Percentiles rank a stretch among this genome's conserved stretches.
phyloP scores from a whole-genome alignment of 1,284 basidiomycete species.

The Filobasidium uniguttulatum region DNA sequence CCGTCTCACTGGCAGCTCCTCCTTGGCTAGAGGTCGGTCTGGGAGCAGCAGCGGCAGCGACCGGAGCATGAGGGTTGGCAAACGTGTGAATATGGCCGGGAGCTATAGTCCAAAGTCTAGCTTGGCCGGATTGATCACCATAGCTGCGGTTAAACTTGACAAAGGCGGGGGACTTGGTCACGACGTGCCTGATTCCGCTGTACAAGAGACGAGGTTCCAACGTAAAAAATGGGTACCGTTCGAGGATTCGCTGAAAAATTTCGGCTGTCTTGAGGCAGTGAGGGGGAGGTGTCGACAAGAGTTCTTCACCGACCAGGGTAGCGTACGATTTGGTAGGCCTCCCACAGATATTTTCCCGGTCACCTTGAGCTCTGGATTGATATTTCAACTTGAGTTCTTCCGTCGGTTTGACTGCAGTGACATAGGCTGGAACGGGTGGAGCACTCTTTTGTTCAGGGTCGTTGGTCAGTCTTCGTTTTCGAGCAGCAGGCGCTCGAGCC shows the following conservation, averaged over 20 bases:
- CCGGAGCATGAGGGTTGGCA: background rate
- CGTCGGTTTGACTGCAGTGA: too few species aligned
- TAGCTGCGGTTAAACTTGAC: conserved; percentile 34
- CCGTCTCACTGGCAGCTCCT: too few species aligned
- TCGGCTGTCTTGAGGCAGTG: conserved; percentile 22
- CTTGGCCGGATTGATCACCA: conserved; percentile 35
- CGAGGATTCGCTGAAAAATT: conserved; percentile 21
- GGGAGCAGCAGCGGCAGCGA: too few species aligned
- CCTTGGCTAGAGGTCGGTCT: too few species aligned
- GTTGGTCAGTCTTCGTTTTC: too few species aligned
- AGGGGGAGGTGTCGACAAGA: background rate
- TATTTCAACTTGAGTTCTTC: too few species aligned
- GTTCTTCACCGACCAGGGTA: background rate
- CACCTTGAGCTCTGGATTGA: too few species aligned
- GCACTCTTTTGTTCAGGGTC: too few species aligned
- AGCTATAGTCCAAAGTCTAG: conserved; percentile 36
- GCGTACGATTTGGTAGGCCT: background rate
- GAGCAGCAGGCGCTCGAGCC: too few species aligned
- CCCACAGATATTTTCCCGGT: background rate
- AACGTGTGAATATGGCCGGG: conserved; percentile 35
- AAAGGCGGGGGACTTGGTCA: conserved; percentile 36
- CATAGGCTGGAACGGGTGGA: too few species aligned
- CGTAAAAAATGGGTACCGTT: conserved; percentile 22
- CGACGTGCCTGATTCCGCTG: conserved; percentile 38
- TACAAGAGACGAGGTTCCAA: conserved; percentile 37